Percentiles rank a stretch among this genome's conserved stretches.
Conservation (phyloP, 495 filamentous ascomycete genomes). For the Penicillium angulare region DNA sequence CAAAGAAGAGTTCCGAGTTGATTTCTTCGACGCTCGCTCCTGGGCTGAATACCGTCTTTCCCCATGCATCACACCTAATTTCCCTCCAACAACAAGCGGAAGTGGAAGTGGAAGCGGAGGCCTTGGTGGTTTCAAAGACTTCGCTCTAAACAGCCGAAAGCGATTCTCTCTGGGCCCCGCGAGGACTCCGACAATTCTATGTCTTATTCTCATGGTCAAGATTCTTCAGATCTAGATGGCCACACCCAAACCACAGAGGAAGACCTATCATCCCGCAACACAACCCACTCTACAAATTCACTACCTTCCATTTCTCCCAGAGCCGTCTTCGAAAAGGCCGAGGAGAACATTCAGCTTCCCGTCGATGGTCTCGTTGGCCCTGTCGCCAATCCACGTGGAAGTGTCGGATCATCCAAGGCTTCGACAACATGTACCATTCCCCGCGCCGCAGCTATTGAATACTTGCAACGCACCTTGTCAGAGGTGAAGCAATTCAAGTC, state of each 20-base stretch:
- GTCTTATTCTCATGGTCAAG: slow-evolving; percentile 10
- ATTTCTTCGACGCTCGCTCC: slow-evolving; percentile 77
- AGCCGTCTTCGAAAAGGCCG: slow-evolving; percentile 10
- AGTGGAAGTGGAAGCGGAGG: no score
- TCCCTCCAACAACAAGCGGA: slow-evolving; percentile 40
- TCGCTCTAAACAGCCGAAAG: slow-evolving; percentile 41
- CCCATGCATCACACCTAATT: slow-evolving; percentile 66
- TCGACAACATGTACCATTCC: slow-evolving; percentile 51
- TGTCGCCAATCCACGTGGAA: slow-evolving; percentile 26
- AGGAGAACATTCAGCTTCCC: not conserved
- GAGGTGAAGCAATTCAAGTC: slow-evolving; percentile 70
- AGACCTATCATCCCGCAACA: slow-evolving; percentile 2
- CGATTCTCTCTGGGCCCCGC: slow-evolving; percentile 35
- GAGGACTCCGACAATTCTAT: slow-evolving; percentile 15
- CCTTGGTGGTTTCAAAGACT: slow-evolving; percentile 42
- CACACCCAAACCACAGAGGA: slow-evolving; percentile 8
- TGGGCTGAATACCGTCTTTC: slow-evolving; percentile 81
- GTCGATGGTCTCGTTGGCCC: slow-evolving; percentile 42
- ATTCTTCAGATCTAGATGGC: not conserved
- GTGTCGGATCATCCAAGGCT: slow-evolving; percentile 28
- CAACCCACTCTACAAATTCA: not conserved
- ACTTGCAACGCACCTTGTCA: slow-evolving; percentile 74
- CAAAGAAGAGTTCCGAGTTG: slow-evolving; percentile 71
- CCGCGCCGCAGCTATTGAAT: slow-evolving; percentile 55
- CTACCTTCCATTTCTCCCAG: not conserved